A percentile compares a stretch with the other conserved stretches of the same genome.
Evolutionary conservation across 2,329 filamentous ascomycete species (phyloP).

Genomic region (Talaromyces sp.): DNA sequence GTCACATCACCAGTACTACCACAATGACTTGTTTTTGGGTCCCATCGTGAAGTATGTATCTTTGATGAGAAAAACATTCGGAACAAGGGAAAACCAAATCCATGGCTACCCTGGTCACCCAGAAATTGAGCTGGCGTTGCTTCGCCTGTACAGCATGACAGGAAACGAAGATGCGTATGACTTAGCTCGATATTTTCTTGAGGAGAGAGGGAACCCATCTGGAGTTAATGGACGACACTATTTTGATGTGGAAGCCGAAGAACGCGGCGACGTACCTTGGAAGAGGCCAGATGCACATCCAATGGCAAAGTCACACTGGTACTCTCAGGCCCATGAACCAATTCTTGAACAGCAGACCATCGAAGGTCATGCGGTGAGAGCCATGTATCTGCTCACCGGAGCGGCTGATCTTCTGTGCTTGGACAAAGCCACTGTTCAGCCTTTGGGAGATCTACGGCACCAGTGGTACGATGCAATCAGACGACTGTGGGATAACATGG

Average conservation of each 20-base stretch:
- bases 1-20: constrained; percentile 50
- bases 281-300: constrained; percentile 27
- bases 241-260: constrained; percentile 51
- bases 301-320: constrained; percentile 20
- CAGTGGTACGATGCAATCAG: constrained; percentile 31
- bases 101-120: constrained; percentile 60
- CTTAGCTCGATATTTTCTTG: constrained; percentile 54
- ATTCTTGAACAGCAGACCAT: constrained; percentile 51
- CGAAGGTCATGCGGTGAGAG: constrained; percentile 57
- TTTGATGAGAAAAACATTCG: constrained; percentile 50
- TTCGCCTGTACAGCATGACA: constrained; percentile 43
- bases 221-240: constrained; percentile 47
- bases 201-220: constrained; percentile 45
- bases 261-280: constrained; percentile 45
- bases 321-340: constrained; percentile 54
- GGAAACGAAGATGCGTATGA: constrained; percentile 35
- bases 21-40: constrained; percentile 48
- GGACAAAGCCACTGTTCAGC: constrained; percentile 14
- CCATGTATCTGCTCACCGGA: constrained; percentile 57
- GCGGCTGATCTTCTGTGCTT: constrained; percentile 52
- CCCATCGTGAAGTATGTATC: constrained; percentile 53
- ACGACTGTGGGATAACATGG: constrained; percentile 58
- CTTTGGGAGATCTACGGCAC: constrained; percentile 22
- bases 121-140: constrained; percentile 49
- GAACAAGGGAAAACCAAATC: constrained; percentile 44